A percentile compares a stretch with the other conserved stretches of the same genome.
Conservation (phyloP, 176 grass and related monocot genomes). For the Musa acuminata region DNA sequence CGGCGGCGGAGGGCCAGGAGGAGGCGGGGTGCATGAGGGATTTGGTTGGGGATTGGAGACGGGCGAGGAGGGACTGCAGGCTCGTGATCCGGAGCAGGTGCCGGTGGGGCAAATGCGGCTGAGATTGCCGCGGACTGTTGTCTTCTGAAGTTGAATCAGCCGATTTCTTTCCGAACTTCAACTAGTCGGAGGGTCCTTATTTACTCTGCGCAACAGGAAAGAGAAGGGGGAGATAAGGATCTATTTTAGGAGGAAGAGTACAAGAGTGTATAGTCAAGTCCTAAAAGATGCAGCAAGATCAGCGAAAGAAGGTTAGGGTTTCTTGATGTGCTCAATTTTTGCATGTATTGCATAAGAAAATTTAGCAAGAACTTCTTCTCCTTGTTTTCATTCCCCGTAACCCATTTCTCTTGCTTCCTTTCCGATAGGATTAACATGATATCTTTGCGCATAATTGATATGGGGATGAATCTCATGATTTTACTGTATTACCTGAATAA, state of each 20-base stretch:
- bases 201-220: neutral
- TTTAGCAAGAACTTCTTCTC: neutral
- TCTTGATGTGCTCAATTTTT: neutral
- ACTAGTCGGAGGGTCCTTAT: neutral
- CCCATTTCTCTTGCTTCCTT: neutral
- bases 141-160: too few relatives aligned
- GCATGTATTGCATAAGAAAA: neutral
- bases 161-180: too few relatives aligned
- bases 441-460: too few relatives aligned
- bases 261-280: neutral
- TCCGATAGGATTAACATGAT: neutral
- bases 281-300: constrained; percentile 11
- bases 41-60: constrained; percentile 11
- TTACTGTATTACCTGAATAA: neutral
- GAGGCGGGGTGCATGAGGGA: too few relatives aligned
- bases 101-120: constrained; percentile 40
- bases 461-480: neutral
- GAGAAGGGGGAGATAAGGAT: constrained; percentile 1
- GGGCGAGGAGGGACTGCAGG: constrained; percentile 19
- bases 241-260: neutral
- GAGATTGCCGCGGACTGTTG: neutral
- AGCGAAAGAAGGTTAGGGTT: constrained; percentile 4
- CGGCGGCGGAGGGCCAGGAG: too few relatives aligned
- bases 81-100: constrained; percentile 31
- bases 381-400: neutral